A percentile compares a stretch with the other conserved stretches of the same genome.
Conservation (phyloP, 1,284 basidiomycete species). For the Puccinia novopanici region DNA sequence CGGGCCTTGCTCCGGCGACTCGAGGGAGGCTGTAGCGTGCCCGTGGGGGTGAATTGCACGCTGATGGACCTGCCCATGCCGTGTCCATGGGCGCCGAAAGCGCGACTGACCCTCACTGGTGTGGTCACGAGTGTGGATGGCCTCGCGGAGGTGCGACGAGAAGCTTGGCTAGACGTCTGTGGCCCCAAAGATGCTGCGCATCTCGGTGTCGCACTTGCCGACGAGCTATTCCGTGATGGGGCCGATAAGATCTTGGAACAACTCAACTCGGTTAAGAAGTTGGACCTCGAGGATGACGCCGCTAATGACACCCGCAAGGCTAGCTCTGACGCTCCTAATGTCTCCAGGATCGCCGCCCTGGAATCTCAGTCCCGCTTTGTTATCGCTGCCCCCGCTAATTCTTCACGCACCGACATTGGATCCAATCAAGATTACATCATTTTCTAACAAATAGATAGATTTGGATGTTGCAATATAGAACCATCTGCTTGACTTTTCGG, state of each 20-base stretch:
- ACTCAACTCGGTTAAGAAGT: slow-evolving; percentile 60
- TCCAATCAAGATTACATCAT: slow-evolving; percentile 34
- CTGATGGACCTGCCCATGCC: slow-evolving; percentile 53
- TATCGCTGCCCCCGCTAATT: slow-evolving; percentile 44
- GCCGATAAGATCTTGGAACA: slow-evolving; percentile 76
- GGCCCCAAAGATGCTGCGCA: slow-evolving; percentile 68
- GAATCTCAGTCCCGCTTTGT: slow-evolving; percentile 25
- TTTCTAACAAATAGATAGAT: background rate
- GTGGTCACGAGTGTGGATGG: slow-evolving; percentile 80
- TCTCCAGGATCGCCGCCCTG: slow-evolving; percentile 31
- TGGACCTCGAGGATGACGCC: background rate
- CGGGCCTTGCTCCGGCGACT: slow-evolving; percentile 80
- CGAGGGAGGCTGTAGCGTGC: slow-evolving; percentile 95
- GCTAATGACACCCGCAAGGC: background rate
- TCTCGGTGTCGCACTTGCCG: slow-evolving; percentile 70
- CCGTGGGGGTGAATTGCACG: slow-evolving; percentile 77
- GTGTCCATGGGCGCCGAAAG: slow-evolving; percentile 56
- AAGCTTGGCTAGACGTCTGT: slow-evolving; percentile 65
- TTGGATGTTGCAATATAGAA: too few relatives aligned
- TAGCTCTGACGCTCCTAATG: background rate
- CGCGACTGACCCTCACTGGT: slow-evolving; percentile 69
- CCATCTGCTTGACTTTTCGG: background rate
- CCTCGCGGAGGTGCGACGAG: slow-evolving; percentile 69
- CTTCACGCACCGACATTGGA: slow-evolving; percentile 27
- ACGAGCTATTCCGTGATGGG: slow-evolving; percentile 68